phyloP scores from a whole-genome alignment of 371 early-diverging fungal species.

The Dinochytrium kinnereticum region DNA sequence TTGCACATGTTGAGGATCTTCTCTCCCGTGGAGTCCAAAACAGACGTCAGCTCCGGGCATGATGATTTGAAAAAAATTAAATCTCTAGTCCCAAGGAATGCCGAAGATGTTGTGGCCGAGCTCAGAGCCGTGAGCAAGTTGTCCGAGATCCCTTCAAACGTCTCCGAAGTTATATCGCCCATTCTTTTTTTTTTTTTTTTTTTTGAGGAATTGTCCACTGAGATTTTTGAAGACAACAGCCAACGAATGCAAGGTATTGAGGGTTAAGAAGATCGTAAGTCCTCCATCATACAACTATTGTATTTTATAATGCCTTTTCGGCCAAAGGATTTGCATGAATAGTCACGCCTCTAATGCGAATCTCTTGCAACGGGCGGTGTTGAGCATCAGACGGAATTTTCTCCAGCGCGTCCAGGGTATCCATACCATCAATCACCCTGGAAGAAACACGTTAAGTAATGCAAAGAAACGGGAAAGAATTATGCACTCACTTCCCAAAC shows the following conservation, averaged over 20 bases:
- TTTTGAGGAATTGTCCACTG: background rate
- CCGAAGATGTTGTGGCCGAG: constrained; percentile 56
- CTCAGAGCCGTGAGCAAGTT: background rate
- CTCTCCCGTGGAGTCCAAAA: constrained; percentile 58
- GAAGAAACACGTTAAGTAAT: background rate
- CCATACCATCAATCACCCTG: constrained; percentile 86
- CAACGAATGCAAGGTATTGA: too few species aligned
- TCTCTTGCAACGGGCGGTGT: constrained; percentile 80
- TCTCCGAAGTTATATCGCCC: background rate
- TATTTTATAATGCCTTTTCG: constrained; percentile 47
- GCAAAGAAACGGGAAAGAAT: constrained; percentile 23
- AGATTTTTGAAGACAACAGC: background rate
- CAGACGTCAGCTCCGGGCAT: constrained; percentile 63
- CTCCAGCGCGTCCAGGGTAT: constrained; percentile 86
- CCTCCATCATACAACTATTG: too few species aligned
- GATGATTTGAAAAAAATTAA: constrained; percentile 74
- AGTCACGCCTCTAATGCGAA: constrained; percentile 78
- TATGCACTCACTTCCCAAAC: constrained; percentile 78
- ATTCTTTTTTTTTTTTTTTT: background rate
- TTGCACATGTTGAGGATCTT: constrained; percentile 66
- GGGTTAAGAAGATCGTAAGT: too few species aligned
- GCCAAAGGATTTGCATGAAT: constrained; percentile 98
- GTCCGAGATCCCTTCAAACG: background rate
- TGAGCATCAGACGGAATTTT: constrained; percentile 85
- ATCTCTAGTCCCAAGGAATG: constrained; percentile 65